A percentile compares a stretch with the other conserved stretches of the same genome.
Conservation (phyloP, 805 yeast species). For the Ogataea allantospora region DNA sequence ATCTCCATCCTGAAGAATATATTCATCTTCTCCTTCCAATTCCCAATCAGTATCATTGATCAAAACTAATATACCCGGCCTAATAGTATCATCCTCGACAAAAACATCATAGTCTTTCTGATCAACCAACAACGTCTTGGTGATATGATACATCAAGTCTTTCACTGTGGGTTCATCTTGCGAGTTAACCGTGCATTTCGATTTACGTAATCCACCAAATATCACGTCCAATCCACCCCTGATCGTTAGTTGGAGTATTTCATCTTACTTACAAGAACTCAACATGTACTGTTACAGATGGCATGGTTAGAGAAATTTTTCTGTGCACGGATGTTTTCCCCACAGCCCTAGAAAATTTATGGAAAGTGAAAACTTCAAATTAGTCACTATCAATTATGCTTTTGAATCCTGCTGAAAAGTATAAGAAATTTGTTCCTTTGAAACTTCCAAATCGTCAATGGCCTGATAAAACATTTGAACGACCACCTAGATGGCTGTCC, state of each 20-base stretch:
- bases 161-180: slow-evolving; percentile 36
- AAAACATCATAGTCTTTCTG: slow-evolving; percentile 69
- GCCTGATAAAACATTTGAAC: slow-evolving; percentile 64
- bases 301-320: slow-evolving; percentile 11
- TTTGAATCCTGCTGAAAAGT: slow-evolving; percentile 64
- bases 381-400: slow-evolving; percentile 44
- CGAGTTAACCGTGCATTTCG: slow-evolving; percentile 44
- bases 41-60: slow-evolving; percentile 98
- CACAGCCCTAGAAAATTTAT: slow-evolving; percentile 1
- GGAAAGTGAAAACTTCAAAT: background rate
- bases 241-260: slow-evolving; percentile 3
- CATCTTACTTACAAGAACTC: slow-evolving; percentile 39
- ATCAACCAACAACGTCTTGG: slow-evolving; percentile 53
- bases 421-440: slow-evolving; percentile 54
- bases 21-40: slow-evolving; percentile 82
- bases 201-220: slow-evolving; percentile 57
- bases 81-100: slow-evolving; percentile 73
- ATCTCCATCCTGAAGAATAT: slow-evolving; percentile 74
- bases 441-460: slow-evolving; percentile 62
- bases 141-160: slow-evolving; percentile 57
- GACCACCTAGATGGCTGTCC: slow-evolving; percentile 78
- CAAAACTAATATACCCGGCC: slow-evolving; percentile 90
- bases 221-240: slow-evolving; percentile 84
- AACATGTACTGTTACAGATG: slow-evolving; percentile 37
- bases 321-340: slow-evolving; percentile 12